Percentiles rank a stretch among this genome's conserved stretches.
phyloP scores from a whole-genome alignment of 495 filamentous ascomycete genomes.

The Talaromyces adpressus region DNA sequence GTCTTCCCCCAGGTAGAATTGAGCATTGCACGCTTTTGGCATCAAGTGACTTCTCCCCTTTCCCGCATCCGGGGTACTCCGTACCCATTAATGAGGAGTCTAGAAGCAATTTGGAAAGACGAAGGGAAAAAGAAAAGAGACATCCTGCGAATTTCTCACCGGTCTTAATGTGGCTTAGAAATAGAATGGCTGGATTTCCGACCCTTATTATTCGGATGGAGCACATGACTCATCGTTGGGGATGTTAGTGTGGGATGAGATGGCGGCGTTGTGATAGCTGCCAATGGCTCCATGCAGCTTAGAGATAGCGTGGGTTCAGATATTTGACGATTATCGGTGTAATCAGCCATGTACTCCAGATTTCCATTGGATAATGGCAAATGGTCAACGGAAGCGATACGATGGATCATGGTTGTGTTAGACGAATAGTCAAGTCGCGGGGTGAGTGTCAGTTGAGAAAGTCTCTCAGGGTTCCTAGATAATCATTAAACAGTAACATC shows the following conservation, averaged over 20 bases:
- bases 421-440: not conserved
- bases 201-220: not conserved
- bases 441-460: not conserved
- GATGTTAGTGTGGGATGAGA: slow-evolving; percentile 3
- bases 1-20: not conserved
- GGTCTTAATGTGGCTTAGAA: not conserved
- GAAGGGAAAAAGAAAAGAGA: not conserved
- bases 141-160: not conserved
- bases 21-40: not conserved
- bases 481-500: not conserved
- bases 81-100: not conserved
- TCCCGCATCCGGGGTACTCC: not conserved
- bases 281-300: not conserved
- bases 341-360: not conserved
- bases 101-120: not conserved
- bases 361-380: not conserved
- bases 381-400: not conserved
- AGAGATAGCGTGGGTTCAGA: not conserved
- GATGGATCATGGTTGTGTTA: not conserved
- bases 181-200: not conserved
- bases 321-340: not conserved
- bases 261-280: slow-evolving; percentile 1
- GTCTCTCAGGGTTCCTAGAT: not conserved
- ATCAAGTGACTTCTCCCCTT: not conserved
- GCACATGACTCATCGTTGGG: slow-evolving; percentile 2